Evolutionary conservation across 306 rosid species (phyloP).

Genomic region (Canavalia gladiata): DNA sequence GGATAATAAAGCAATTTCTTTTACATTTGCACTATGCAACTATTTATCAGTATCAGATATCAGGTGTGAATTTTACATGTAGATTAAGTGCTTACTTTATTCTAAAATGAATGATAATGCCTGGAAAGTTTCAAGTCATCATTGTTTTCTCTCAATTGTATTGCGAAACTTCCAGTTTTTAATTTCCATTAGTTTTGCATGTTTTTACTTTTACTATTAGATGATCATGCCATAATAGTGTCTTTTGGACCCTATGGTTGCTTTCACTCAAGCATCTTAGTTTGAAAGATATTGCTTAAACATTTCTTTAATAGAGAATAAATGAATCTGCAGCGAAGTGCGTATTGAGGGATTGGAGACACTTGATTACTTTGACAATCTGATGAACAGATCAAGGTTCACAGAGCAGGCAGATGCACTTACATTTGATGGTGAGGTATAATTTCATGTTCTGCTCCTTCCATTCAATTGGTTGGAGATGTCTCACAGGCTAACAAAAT

Average conservation of each 20-base stretch:
- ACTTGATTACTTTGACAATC: conserved; percentile 77
- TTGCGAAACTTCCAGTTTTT: background rate
- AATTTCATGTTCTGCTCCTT: conserved; percentile 4
- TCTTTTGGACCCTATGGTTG: background rate
- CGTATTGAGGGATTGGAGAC: conserved; percentile 89
- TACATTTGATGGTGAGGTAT: conserved; percentile 82
- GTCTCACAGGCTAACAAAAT: conserved; percentile 9
- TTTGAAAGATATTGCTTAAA: conserved; percentile 36
- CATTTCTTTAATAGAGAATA: conserved; percentile 35
- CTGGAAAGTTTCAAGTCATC: conserved; percentile 9
- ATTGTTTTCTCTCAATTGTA: conserved; percentile 8
- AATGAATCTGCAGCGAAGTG: conserved; percentile 74
- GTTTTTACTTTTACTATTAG: background rate
- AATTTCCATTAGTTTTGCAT: background rate
- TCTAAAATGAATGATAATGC: background rate
- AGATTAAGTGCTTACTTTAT: background rate
- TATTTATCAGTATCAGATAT: conserved; percentile 77
- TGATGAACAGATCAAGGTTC: conserved; percentile 63
- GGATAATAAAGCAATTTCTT: conserved; percentile 68
- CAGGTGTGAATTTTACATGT: conserved; percentile 59
- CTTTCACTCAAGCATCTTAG: conserved; percentile 2
- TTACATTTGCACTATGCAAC: conserved; percentile 70
- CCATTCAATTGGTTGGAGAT: conserved; percentile 8
- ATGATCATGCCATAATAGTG: conserved; percentile 7
- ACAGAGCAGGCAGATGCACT: conserved; percentile 92